Evolutionary conservation across 1,284 basidiomycete species (phyloP).

Genomic region (Ganoderma lingzhi): DNA sequence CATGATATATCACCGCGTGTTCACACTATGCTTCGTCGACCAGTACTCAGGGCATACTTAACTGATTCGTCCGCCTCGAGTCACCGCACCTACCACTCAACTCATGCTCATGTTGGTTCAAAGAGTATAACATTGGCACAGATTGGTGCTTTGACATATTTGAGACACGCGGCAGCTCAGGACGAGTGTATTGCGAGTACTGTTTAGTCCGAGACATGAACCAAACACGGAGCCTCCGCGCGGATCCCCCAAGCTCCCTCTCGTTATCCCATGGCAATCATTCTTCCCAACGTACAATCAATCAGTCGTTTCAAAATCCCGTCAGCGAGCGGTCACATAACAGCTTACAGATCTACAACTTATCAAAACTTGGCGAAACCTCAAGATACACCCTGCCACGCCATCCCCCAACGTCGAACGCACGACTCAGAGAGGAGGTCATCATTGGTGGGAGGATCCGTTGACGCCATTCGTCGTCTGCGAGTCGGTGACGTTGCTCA

Average conservation of each 20-base stretch:
- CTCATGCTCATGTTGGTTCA: too few species aligned
- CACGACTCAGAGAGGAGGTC: too few species aligned
- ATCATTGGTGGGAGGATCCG: conserved; percentile 35
- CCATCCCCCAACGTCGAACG: too few species aligned
- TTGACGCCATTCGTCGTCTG: conserved; percentile 39
- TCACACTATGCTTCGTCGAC: too few species aligned
- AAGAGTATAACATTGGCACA: too few species aligned
- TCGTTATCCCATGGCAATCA: not conserved
- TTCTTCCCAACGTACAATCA: not conserved
- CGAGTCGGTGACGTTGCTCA: conserved; percentile 66
- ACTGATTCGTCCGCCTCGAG: too few species aligned
- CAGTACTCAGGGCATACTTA: too few species aligned
- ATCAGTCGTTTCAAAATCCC: not conserved
- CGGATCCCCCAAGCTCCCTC: not conserved
- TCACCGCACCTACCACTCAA: too few species aligned
- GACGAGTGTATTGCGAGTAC: not conserved
- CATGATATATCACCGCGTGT: not conserved
- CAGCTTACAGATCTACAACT: not conserved
- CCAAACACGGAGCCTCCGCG: not conserved
- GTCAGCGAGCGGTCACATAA: not conserved
- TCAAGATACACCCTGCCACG: not conserved
- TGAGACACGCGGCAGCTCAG: not conserved
- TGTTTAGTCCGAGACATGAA: not conserved
- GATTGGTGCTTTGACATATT: not conserved
- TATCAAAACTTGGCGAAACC: not conserved